These are phyloP conservation scores for Parascedosporium putredinis DNA, from an alignment of 2,329 filamentous ascomycete species.

Conservation along the genomic window DNA sequence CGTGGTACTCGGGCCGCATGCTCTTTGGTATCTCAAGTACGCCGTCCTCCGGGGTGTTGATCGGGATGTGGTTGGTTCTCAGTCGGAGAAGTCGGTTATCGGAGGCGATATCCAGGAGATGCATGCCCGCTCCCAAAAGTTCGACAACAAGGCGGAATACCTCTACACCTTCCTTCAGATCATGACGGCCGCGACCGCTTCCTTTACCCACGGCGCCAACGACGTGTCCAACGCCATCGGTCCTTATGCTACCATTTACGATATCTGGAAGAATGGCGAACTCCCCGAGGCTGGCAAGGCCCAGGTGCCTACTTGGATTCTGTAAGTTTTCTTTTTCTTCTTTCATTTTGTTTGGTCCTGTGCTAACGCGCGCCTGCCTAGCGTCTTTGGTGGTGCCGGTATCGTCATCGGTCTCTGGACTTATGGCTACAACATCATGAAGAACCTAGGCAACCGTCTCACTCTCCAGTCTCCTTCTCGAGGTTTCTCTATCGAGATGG, in stretches of 20 bases:
- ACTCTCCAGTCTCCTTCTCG: constrained; percentile 50
- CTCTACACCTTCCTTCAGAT: constrained; percentile 50
- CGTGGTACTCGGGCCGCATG: constrained; percentile 31
- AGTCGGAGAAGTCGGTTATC: constrained; percentile 29
- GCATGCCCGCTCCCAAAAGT: constrained; percentile 46
- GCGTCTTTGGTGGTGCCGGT: constrained; percentile 34
- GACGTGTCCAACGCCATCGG: constrained; percentile 50
- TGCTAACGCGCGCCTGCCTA: not conserved
- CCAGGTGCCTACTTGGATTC: constrained; percentile 48
- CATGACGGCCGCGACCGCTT: constrained; percentile 50
- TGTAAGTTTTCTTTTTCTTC: constrained; percentile 17
- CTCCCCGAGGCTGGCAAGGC: constrained; percentile 28
- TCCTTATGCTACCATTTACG: constrained; percentile 52
- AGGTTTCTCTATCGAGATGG: constrained; percentile 51
- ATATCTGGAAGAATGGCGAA: constrained; percentile 43
- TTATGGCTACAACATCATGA: constrained; percentile 56
- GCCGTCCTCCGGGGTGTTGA: constrained; percentile 36
- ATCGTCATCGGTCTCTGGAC: constrained; percentile 49
- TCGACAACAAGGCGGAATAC: constrained; percentile 52
- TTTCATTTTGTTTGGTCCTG: no score
- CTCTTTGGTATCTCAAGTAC: constrained; percentile 35
- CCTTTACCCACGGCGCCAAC: constrained; percentile 57
- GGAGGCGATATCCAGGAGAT: constrained; percentile 43
- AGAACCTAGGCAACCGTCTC: constrained; percentile 49
- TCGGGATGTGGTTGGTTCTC: constrained; percentile 27